Evolutionary conservation across 1,284 basidiomycete genomes (phyloP).

Genomic region (Puccinia coronata): DNA sequence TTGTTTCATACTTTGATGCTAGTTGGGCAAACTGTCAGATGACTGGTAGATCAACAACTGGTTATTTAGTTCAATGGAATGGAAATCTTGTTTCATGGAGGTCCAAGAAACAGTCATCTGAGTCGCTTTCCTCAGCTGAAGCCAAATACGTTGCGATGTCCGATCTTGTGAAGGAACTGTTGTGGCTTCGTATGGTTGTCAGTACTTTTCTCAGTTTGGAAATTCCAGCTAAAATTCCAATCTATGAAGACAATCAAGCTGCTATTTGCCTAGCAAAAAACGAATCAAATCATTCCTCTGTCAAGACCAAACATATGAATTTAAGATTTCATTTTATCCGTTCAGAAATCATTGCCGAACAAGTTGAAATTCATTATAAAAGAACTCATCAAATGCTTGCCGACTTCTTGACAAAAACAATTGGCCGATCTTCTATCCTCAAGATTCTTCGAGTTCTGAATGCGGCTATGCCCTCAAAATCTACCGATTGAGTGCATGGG

Average conservation of each 20-base stretch:
- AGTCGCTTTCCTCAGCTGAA: conserved; percentile 59
- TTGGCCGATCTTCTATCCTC: too few species aligned
- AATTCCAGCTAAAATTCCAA: too few species aligned
- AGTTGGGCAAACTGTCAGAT: conserved; percentile 59
- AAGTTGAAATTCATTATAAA: background rate
- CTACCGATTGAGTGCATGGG: too few species aligned
- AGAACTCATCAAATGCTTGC: background rate
- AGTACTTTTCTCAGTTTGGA: conserved; percentile 55
- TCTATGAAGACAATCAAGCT: too few species aligned
- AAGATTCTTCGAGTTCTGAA: too few species aligned
- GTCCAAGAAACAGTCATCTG: conserved; percentile 59
- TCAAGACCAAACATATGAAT: conserved; percentile 58
- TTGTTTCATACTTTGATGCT: too few species aligned
- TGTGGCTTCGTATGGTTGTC: conserved; percentile 59
- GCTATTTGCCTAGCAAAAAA: too few species aligned
- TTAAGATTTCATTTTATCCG: conserved; percentile 56
- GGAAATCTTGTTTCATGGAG: conserved; percentile 60
- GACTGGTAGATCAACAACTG: conserved; percentile 59
- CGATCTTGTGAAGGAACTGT: conserved; percentile 60
- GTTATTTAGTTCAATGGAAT: conserved; percentile 59
- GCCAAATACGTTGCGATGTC: too few species aligned
- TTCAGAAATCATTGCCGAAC: too few species aligned
- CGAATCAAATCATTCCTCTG: conserved; percentile 22
- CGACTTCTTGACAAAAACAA: too few species aligned
- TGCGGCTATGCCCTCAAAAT: too few species aligned